Evolutionary conservation across 2,329 filamentous ascomycete genomes (phyloP).

Genomic region (Thermothelomyces thermophilus): DNA sequence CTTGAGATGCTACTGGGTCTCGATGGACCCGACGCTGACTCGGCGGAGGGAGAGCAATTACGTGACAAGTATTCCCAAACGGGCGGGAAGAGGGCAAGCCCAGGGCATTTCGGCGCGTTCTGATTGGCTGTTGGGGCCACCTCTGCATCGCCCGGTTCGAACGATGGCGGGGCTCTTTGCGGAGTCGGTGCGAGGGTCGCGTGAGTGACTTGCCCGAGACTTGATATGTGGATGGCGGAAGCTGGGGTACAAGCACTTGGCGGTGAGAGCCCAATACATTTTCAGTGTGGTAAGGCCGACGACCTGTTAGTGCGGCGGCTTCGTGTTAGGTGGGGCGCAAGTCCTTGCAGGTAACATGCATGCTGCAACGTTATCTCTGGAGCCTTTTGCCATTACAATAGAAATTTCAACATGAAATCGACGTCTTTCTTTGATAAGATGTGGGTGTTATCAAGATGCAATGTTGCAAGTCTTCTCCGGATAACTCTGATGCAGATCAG

Average conservation of each 20-base stretch:
- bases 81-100: slow-evolving; percentile 26
- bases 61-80: slow-evolving; percentile 39
- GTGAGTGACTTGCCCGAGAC: slow-evolving; percentile 13
- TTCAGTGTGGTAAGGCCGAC: neutral
- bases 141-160: slow-evolving; percentile 20
- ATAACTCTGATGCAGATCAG: neutral
- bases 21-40: slow-evolving; percentile 24
- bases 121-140: slow-evolving; percentile 43
- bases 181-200: neutral
- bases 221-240: neutral
- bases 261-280: neutral
- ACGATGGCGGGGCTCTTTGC: slow-evolving; percentile 17
- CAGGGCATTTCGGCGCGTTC: slow-evolving; percentile 29
- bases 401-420: slow-evolving; percentile 32
- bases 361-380: slow-evolving; percentile 23
- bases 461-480: neutral
- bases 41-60: slow-evolving; percentile 37
- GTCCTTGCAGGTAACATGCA: slow-evolving; percentile 17
- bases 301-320: neutral
- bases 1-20: neutral
- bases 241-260: slow-evolving; percentile 1
- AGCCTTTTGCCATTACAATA: slow-evolving; percentile 29
- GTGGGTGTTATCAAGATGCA: slow-evolving; percentile 17
- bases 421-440: slow-evolving; percentile 30
- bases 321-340: neutral